These are phyloP conservation scores for Cubamyces sp. DNA, from an alignment of 768 basidiomycete genomes.

Conservation along the genomic window DNA sequence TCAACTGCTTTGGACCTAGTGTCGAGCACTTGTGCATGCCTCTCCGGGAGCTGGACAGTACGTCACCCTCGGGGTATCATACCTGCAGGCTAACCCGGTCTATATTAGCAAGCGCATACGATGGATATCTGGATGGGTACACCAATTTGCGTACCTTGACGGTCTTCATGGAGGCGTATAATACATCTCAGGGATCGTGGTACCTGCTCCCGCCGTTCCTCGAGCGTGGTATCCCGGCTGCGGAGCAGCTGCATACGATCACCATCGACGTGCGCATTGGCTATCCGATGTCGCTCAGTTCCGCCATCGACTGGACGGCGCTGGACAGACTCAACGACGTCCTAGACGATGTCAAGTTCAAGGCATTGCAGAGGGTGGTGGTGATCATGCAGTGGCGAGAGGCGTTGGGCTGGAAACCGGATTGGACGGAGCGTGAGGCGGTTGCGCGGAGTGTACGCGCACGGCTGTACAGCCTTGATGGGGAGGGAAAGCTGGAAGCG, in stretches of 20 bases:
- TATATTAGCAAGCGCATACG: background rate
- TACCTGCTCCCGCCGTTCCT: conserved; percentile 6
- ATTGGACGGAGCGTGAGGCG: background rate
- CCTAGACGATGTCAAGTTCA: conserved; percentile 13
- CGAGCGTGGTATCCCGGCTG: background rate
- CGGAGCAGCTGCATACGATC: background rate
- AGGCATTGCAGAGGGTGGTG: conserved; percentile 3
- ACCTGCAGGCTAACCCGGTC: background rate
- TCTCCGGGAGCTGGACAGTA: background rate
- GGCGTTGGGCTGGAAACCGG: conserved; percentile 1
- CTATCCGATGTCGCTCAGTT: background rate
- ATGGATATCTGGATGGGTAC: background rate
- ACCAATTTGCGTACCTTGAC: conserved; percentile 9
- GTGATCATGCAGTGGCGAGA: conserved; percentile 2
- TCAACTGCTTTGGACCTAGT: conserved; percentile 1
- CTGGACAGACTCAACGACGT: conserved; percentile 12
- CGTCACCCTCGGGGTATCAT: background rate
- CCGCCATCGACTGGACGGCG: conserved; percentile 6
- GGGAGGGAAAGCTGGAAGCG: background rate
- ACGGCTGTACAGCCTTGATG: conserved; percentile 7
- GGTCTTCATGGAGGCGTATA: conserved; percentile 10
- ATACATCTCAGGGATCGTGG: conserved; percentile 8
- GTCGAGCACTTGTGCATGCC: conserved; percentile 2
- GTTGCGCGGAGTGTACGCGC: background rate
- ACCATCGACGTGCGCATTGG: conserved; percentile 8